Percentiles rank a stretch among this genome's conserved stretches.
Evolutionary conservation across 495 filamentous ascomycete genomes (phyloP).

Genomic region (Bombardia bombarda): DNA sequence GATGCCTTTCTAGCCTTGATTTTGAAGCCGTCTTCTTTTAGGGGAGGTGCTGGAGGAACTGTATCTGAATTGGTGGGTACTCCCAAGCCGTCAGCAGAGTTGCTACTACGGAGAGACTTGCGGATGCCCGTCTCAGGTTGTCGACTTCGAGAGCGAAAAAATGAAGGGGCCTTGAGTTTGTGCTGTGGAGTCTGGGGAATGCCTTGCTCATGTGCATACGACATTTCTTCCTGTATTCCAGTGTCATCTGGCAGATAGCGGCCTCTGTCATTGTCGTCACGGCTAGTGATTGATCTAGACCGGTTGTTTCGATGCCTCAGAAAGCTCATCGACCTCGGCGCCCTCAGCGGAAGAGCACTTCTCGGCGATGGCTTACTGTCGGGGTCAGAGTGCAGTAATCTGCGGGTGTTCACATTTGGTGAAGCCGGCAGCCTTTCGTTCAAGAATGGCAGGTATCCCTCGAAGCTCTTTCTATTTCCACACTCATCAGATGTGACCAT

Average conservation of each 20-base stretch:
- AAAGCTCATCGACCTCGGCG: slow-evolving; percentile 57
- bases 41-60: slow-evolving; percentile 2
- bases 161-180: no score
- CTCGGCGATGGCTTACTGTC: slow-evolving; percentile 4
- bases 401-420: slow-evolving; percentile 7
- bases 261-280: slow-evolving; percentile 31
- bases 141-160: slow-evolving; percentile 36
- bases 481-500: slow-evolving; percentile 52
- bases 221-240: background rate
- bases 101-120: slow-evolving; percentile 49
- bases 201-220: background rate
- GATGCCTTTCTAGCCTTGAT: slow-evolving; percentile 53
- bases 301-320: slow-evolving; percentile 32
- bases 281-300: slow-evolving; percentile 18
- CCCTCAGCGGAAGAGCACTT: slow-evolving; percentile 16
- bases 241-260: background rate
- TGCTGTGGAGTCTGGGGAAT: slow-evolving; percentile 24
- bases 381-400: slow-evolving; percentile 8
- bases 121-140: slow-evolving; percentile 43
- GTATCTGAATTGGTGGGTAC: slow-evolving; percentile 10
- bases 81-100: slow-evolving; percentile 27
- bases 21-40: slow-evolving; percentile 34
- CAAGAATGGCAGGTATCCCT: slow-evolving; percentile 1
- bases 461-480: slow-evolving; percentile 7
- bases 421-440: slow-evolving; percentile 1